These are phyloP conservation scores for Cordyceps cateniannulata DNA, from an alignment of 2,329 filamentous ascomycete genomes.

Conservation along the genomic window DNA sequence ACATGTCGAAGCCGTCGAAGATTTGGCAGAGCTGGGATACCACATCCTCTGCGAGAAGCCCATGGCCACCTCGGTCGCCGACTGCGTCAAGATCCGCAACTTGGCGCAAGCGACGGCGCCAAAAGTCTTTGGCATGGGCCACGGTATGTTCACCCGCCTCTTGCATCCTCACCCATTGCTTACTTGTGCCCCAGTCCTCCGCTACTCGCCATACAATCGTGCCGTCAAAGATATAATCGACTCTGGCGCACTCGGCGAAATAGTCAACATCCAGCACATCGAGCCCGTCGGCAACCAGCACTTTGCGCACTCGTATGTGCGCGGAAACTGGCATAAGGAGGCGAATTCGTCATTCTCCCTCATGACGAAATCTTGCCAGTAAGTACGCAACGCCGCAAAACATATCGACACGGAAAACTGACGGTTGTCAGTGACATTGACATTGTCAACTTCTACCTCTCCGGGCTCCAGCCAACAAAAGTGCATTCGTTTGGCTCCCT, in stretches of 20 bases:
- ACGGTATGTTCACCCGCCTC: constrained; percentile 3
- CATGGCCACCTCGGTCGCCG: constrained; percentile 14
- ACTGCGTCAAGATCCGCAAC: constrained; percentile 15
- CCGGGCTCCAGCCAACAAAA: constrained; percentile 13
- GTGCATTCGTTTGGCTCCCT: constrained; percentile 16
- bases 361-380: constrained; percentile 17
- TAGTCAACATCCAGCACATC: constrained; percentile 17
- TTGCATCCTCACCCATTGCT: not conserved
- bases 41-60: constrained; percentile 17
- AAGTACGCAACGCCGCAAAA: not conserved
- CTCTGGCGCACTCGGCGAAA: constrained; percentile 15
- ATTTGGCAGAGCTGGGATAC: constrained; percentile 24
- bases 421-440: constrained; percentile 14
- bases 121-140: constrained; percentile 15
- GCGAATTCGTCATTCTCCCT: constrained; percentile 13
- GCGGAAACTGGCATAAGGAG: constrained; percentile 16
- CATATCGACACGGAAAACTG: not conserved
- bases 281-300: constrained; percentile 16
- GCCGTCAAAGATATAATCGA: constrained; percentile 15
- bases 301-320: constrained; percentile 16
- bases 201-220: constrained; percentile 15
- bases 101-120: not conserved
- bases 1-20: constrained; percentile 25
- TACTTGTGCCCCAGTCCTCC: constrained; percentile 2
- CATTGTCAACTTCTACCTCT: constrained; percentile 16